phyloP scores from a whole-genome alignment of 441 rosid species.

The Rhodomyrtus psidioides region DNA sequence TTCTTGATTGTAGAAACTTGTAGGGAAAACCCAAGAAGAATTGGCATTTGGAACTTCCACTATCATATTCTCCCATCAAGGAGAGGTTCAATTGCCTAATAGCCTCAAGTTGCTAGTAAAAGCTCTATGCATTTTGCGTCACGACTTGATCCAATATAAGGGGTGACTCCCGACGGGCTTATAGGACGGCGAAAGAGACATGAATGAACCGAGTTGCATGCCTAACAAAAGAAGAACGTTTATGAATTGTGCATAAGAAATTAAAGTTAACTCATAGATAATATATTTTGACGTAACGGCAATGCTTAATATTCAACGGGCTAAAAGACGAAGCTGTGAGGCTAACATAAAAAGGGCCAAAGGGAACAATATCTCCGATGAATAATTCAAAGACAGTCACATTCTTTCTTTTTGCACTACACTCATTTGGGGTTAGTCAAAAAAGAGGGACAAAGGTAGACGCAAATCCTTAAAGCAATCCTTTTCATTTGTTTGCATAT shows the following conservation, averaged over 20 bases:
- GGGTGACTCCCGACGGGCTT: rapidly evolving
- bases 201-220: not conserved
- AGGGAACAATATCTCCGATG: not conserved
- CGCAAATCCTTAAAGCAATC: not conserved
- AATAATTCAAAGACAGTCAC: not conserved
- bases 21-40: not conserved
- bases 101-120: not conserved
- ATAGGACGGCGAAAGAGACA: not conserved
- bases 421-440: not conserved
- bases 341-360: not conserved
- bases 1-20: not conserved
- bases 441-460: not conserved
- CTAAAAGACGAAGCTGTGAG: not conserved
- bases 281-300: not conserved
- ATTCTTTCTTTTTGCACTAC: not conserved
- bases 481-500: not conserved
- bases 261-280: not conserved
- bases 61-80: not conserved
- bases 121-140: not conserved
- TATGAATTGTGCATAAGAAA: not conserved
- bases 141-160: not conserved
- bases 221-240: rapidly evolving
- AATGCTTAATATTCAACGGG: not conserved
- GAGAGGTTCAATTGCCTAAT: not conserved
- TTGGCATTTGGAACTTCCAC: not conserved